Conservation (phyloP, 208 protist species). For the Endotrypanum monterogeii region DNA sequence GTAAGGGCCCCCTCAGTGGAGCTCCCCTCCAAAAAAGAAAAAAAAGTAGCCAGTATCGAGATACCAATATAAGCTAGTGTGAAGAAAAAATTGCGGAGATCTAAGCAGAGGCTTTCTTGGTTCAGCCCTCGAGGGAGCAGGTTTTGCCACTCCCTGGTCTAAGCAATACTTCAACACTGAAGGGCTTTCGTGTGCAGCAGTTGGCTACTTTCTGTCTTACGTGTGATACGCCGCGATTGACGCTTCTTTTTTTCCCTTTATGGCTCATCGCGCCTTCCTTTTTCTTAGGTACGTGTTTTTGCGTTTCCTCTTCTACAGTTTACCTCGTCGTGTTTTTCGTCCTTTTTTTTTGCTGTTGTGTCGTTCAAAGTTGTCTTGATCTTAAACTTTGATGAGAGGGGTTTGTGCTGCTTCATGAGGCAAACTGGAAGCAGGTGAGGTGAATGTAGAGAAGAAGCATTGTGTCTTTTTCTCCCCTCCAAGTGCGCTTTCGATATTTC, state of each 20-base stretch:
- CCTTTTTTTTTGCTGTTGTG: slow-evolving; percentile 3
- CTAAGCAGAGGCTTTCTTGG: not conserved
- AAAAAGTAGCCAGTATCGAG: not conserved
- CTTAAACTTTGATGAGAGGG: not conserved
- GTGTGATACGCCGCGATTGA: not conserved
- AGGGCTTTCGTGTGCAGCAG: not conserved
- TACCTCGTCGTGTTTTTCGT: slow-evolving; percentile 2
- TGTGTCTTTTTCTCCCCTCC: not conserved
- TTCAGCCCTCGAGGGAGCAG: not conserved
- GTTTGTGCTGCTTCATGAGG: not conserved
- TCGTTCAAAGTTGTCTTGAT: not conserved
- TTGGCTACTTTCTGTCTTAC: not conserved
- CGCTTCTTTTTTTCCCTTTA: not conserved
- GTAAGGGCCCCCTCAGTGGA: not conserved
- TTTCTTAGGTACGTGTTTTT: not conserved
- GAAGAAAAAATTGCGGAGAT: not conserved
- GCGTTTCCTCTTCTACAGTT: not conserved
- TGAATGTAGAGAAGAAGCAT: not conserved
- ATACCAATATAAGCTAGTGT: not conserved
- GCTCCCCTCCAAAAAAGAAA: not conserved
- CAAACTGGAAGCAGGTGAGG: not conserved
- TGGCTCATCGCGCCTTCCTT: not conserved
- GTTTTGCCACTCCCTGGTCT: not conserved
- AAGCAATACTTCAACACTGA: not conserved
- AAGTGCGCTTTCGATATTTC: not conserved